phyloP scores from a whole-genome alignment of 2,329 filamentous ascomycete genomes.

The Raffaelea arxii region DNA sequence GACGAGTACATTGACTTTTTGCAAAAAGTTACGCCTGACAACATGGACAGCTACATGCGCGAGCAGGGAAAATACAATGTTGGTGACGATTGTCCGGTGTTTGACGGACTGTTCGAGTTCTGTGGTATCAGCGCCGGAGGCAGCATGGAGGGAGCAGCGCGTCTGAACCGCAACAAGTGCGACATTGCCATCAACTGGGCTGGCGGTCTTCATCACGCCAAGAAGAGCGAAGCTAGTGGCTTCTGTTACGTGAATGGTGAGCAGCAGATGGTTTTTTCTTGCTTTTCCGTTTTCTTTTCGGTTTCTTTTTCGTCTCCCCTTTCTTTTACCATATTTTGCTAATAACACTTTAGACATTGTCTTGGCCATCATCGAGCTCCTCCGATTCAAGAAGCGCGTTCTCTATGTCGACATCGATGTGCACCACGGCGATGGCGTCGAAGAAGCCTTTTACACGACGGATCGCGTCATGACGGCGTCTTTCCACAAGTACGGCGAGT shows the following conservation, averaged over 20 bases:
- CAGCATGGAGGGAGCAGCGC: conserved; percentile 85
- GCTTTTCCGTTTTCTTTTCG: too few relatives aligned
- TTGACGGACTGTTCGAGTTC: conserved; percentile 95
- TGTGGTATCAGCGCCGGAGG: conserved; percentile 91
- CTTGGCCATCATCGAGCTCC: conserved; percentile 82
- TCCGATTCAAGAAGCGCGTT: conserved; percentile 87
- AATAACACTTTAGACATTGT: conserved; percentile 59
- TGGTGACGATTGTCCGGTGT: conserved; percentile 93
- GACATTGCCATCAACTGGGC: conserved; percentile 99
- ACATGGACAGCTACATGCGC: conserved; percentile 87
- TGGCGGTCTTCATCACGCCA: conserved; percentile 91
- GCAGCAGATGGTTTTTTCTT: not conserved
- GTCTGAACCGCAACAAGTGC: conserved; percentile 81
- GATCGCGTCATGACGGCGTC: conserved; percentile 87
- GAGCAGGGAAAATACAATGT: conserved; percentile 94
- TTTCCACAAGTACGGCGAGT: conserved; percentile 93
- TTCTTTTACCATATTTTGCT: too few relatives aligned
- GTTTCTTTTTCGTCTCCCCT: too few relatives aligned
- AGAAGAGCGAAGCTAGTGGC: conserved; percentile 90
- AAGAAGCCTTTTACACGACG: conserved; percentile 76
- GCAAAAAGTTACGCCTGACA: conserved; percentile 91
- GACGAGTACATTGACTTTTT: conserved; percentile 94
- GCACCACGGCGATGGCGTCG: conserved; percentile 77
- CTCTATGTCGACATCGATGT: conserved; percentile 93
- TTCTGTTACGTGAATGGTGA: conserved; percentile 96